Evolutionary conservation across 2,329 filamentous ascomycete genomes (phyloP), one percentile per base, ranked within the genome.

Genomic region (Fusarium austroafricanum): DNA sequence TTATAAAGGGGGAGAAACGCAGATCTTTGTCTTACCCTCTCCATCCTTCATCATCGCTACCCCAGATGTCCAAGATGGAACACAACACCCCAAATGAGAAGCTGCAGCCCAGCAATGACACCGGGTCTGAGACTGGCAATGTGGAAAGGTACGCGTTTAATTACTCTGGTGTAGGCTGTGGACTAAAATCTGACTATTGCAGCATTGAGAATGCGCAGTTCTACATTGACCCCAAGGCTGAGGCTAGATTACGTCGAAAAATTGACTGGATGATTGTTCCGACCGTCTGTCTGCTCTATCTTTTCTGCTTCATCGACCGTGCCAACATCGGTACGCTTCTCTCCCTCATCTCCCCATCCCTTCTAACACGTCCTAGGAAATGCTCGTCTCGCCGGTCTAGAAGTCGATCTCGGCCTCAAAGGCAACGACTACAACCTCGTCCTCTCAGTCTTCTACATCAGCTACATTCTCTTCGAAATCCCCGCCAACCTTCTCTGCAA

Each of bases 301-400:
- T 90, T 0, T 89, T 90, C 70, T 89, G 87, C 75, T 90, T 90
- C 73, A 89, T 90, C 54, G 88, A 90, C 71, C 81, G 88, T 18
- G 86, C 67, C 3, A 70, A 70, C 8, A 62, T 69, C 6, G 66
- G 66, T 70, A 35, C 2, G 29, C 6, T 15, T 11, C 11, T 2
- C 4, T 12, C 11, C 2, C n/a, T 18, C 1, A 3, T 6, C 1
- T 7, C 6, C 10, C 29, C 29, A 31, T 31, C 10, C 10, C 29
- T 31, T 14, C 33, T 59, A 15, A 63, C 50, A 2, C n/a, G 9
- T 14, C 21, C 6, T n/a, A 70, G 68, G 68, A 11, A 70, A 70
- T 14, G 64, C 68, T 7, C 58, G 56, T 18, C 66, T 70, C 4
- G 68, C 68, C 6, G 68, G 68, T 2, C 29, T 70, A 2, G 68